phyloP scores from a whole-genome alignment of 1,284 basidiomycete genomes.

The Vanrija sp. region DNA sequence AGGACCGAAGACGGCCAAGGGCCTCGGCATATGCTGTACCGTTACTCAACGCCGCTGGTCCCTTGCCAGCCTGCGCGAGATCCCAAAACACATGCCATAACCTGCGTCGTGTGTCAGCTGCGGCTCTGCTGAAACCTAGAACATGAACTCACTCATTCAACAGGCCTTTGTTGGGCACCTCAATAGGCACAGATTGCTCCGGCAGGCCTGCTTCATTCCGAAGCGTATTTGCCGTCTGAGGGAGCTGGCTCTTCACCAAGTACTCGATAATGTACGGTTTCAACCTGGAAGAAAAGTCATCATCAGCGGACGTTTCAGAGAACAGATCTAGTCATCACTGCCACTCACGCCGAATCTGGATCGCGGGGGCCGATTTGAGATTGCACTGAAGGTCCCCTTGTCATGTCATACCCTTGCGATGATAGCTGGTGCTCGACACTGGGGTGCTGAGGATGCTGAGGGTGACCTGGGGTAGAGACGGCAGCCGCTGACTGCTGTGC shows the following conservation, averaged over 20 bases:
- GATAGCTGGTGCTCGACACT: slow-evolving; percentile 19
- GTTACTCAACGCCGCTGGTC: slow-evolving; percentile 39
- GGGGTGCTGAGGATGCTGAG: slow-evolving; percentile 12
- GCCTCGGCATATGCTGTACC: slow-evolving; percentile 45
- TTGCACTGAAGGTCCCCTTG: slow-evolving; percentile 31
- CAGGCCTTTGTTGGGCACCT: slow-evolving; percentile 45
- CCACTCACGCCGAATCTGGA: slow-evolving; percentile 39
- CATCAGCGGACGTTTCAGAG: slow-evolving; percentile 9
- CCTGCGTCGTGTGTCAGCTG: slow-evolving; percentile 16
- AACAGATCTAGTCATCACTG: background rate
- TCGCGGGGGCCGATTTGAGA: slow-evolving; percentile 25
- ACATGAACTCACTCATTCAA: slow-evolving; percentile 47
- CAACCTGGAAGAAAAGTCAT: slow-evolving; percentile 24
- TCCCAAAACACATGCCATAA: slow-evolving; percentile 52
- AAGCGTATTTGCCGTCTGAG: slow-evolving; percentile 37
- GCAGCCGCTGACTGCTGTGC: slow-evolving; percentile 24
- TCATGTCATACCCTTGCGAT: slow-evolving; percentile 29
- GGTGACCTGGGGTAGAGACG: slow-evolving; percentile 11
- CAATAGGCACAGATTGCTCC: slow-evolving; percentile 43
- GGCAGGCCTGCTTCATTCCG: slow-evolving; percentile 41
- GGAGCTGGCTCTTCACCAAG: slow-evolving; percentile 40
- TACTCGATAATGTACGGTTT: slow-evolving; percentile 47
- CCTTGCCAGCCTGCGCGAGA: slow-evolving; percentile 46
- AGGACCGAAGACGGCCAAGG: slow-evolving; percentile 31
- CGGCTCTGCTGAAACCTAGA: background rate